These are phyloP conservation scores for Chamaecyparis obtusa DNA, from an alignment of 75 land plant genomes.

Conservation along the genomic window DNA sequence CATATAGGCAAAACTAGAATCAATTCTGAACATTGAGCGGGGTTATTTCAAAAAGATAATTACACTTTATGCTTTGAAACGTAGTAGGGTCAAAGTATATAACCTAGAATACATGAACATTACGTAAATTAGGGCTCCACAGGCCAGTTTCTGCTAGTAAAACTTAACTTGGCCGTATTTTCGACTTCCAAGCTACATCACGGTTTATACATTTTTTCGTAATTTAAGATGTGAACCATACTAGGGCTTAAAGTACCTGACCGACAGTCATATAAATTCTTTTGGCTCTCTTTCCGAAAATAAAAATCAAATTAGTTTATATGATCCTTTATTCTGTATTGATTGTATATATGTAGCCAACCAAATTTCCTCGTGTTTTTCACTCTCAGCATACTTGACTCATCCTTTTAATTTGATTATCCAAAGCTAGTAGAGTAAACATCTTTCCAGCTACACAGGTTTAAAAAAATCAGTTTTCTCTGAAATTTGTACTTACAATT, in stretches of 20 bases:
- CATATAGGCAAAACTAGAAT: background rate
- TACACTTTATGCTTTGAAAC: background rate
- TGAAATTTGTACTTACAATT: conserved; percentile 51
- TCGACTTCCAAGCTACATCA: background rate
- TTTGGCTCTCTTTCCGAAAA: background rate
- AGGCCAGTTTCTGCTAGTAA: background rate
- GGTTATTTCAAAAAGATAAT: background rate
- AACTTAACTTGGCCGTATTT: background rate
- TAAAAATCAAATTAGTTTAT: background rate
- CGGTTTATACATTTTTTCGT: background rate
- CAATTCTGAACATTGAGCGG: background rate
- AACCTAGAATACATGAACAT: background rate
- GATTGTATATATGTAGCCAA: background rate
- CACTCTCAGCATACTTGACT: background rate
- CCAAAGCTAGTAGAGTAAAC: background rate
- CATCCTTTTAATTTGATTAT: background rate
- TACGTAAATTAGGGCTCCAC: background rate
- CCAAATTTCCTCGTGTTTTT: background rate
- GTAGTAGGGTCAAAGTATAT: background rate
- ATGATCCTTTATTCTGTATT: no score
- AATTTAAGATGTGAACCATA: background rate
- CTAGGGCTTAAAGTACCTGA: background rate
- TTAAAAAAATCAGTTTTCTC: background rate
- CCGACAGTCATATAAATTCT: background rate
- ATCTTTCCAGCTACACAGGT: background rate